Evolutionary conservation across 2,329 filamentous ascomycete species (phyloP).

Genomic region (Trichoderma hamatum): DNA sequence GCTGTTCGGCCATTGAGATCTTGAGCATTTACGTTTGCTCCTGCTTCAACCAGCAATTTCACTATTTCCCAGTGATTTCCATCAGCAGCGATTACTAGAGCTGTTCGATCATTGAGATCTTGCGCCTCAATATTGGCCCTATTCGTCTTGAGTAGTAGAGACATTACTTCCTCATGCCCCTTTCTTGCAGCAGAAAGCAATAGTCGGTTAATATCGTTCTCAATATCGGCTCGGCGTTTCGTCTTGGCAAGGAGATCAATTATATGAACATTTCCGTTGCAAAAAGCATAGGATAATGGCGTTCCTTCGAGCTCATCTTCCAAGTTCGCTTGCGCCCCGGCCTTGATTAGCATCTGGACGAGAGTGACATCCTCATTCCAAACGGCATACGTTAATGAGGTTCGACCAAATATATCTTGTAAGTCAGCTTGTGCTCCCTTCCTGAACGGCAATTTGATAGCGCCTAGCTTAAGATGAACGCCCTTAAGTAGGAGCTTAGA

Average conservation of each 20-base stretch:
- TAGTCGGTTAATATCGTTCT: neutral
- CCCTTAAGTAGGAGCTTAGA: neutral
- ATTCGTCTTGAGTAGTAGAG: neutral
- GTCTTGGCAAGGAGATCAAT: neutral
- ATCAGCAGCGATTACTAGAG: neutral
- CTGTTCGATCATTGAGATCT: neutral
- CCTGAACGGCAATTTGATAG: neutral
- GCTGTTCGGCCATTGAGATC: neutral
- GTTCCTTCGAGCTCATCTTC: neutral
- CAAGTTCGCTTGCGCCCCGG: neutral
- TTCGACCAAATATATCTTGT: neutral
- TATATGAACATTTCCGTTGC: neutral
- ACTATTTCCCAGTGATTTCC: neutral
- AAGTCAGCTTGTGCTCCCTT: neutral
- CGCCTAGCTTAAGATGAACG: too few species aligned
- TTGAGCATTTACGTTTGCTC: neutral
- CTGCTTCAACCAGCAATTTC: neutral
- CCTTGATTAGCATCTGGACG: neutral
- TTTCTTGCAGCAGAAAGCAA: neutral
- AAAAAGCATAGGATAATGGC: neutral
- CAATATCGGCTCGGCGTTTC: neutral
- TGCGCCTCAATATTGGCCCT: neutral
- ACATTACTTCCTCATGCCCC: slow-evolving; percentile 15
- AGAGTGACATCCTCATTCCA: neutral
- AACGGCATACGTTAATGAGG: neutral